Evolutionary conservation across 208 protist genomes (phyloP).

Genomic region (Lotmaria passim): DNA sequence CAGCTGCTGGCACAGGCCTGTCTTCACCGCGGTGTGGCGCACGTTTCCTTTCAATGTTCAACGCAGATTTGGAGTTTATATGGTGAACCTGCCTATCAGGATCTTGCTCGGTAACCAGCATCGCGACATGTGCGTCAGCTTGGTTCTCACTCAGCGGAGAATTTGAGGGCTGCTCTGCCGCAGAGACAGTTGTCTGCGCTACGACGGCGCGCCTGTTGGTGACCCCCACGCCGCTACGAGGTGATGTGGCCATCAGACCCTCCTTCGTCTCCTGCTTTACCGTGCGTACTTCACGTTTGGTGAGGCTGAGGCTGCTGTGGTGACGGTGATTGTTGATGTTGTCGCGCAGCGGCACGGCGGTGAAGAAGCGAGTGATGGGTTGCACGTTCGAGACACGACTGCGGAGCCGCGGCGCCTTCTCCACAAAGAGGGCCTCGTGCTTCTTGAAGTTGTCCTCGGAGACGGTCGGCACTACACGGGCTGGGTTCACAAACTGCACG

Average conservation of each 20-base stretch:
- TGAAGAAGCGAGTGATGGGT: conserved; percentile 72
- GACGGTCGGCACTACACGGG: conserved; percentile 73
- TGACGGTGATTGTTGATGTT: not conserved
- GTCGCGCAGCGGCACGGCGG: not conserved
- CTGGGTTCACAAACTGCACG: conserved; percentile 76
- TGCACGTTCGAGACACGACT: conserved; percentile 56
- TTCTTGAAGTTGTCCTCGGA: conserved; percentile 65
- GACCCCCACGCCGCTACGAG: not conserved
- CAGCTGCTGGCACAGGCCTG: not conserved
- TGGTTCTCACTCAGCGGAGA: not conserved
- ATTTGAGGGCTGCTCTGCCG: not conserved
- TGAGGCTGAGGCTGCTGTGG: not conserved
- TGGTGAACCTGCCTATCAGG: not conserved
- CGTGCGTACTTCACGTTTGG: not conserved
- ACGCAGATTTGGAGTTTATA: not conserved
- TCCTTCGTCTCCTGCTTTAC: not conserved
- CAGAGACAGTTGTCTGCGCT: not conserved
- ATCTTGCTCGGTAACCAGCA: not conserved
- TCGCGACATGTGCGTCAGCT: not conserved
- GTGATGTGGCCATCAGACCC: too few relatives aligned
- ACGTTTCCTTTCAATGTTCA: not conserved
- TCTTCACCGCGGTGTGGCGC: not conserved
- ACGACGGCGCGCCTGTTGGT: too few relatives aligned
- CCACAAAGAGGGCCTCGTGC: conserved; percentile 76
- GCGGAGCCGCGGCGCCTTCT: conserved; percentile 62